Evolutionary conservation across 2,329 filamentous ascomycete species (phyloP).

Genomic region (Fusarium sp.): DNA sequence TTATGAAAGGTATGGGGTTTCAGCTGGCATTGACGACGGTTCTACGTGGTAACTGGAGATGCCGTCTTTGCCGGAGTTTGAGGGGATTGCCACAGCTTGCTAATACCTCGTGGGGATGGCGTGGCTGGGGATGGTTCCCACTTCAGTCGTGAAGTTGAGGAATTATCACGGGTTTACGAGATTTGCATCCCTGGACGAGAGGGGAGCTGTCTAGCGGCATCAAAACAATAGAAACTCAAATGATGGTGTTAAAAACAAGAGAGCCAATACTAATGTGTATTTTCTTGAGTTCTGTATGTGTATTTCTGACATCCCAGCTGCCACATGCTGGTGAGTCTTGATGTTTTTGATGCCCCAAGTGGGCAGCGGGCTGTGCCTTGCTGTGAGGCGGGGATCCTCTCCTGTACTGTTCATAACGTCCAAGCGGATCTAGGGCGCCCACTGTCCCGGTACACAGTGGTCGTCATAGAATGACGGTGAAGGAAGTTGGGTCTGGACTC

Average conservation of each 20-base stretch:
- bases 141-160: background rate
- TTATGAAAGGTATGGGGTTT: background rate
- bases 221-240: background rate
- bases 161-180: background rate
- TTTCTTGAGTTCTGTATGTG: fast-evolving
- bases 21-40: background rate
- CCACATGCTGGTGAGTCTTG: fast-evolving
- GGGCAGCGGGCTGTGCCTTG: background rate
- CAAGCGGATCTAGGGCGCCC: background rate
- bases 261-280: fast-evolving
- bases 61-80: slow-evolving; percentile 10
- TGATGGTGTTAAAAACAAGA: fast-evolving
- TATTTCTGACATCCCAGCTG: background rate
- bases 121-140: background rate
- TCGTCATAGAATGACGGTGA: slow-evolving; percentile 3
- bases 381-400: background rate
- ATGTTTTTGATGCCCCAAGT: background rate
- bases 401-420: background rate
- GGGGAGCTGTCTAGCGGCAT: background rate
- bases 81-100: background rate
- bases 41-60: background rate
- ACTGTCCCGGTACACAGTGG: background rate
- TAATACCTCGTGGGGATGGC: background rate
- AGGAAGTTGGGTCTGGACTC: background rate
- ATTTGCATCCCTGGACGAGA: background rate